phyloP scores from a whole-genome alignment of 2,329 filamentous ascomycete genomes.

The Fusarium verrucosum region DNA sequence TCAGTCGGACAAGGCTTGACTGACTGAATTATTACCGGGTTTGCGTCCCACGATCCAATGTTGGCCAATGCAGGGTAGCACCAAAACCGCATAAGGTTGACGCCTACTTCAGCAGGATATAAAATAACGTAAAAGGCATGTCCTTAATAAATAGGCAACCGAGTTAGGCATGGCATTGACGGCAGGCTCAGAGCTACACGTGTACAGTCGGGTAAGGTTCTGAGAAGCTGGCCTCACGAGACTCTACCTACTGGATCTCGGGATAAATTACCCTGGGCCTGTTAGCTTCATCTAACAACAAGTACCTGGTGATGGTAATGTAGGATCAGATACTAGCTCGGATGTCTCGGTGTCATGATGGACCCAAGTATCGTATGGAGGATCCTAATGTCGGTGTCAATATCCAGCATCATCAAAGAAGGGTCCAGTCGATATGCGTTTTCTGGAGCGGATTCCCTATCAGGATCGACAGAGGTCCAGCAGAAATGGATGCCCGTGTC shows the following conservation, averaged over 20 bases:
- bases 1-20: not conserved
- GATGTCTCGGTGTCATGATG: conserved; percentile 22
- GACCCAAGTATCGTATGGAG: not conserved
- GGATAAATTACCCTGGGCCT: conserved; percentile 4
- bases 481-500: no score
- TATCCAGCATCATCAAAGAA: not conserved
- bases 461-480: conserved; percentile 7
- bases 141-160: not conserved
- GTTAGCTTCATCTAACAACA: conserved; percentile 4
- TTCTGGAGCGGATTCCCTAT: not conserved
- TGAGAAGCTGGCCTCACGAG: conserved; percentile 18
- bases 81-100: not conserved
- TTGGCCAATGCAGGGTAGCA: not conserved
- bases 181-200: conserved; percentile 25
- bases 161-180: conserved; percentile 5
- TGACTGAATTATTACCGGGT: not conserved
- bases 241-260: not conserved
- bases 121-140: not conserved
- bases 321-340: not conserved
- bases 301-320: not conserved
- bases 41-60: not conserved
- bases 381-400: not conserved
- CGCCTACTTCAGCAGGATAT: not conserved
- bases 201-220: conserved; percentile 8
- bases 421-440: conserved; percentile 1